A percentile compares a stretch with the other conserved stretches of the same genome.
Evolutionary conservation across 805 yeast species (phyloP).

Genomic region (Starmerella geochares): DNA sequence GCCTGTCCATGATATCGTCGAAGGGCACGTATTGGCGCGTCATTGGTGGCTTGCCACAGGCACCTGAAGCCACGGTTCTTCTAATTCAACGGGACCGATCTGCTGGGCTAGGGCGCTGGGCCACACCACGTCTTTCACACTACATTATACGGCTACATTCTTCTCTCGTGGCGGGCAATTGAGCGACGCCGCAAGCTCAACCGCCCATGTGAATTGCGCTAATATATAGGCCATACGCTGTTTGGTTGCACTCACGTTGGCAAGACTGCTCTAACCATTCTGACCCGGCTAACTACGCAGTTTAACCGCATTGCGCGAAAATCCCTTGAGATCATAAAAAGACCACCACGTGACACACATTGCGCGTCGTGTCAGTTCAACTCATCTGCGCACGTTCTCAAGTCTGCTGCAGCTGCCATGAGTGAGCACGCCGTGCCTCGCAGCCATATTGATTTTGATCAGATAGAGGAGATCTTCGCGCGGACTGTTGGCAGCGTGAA

Average conservation of each 20-base stretch:
- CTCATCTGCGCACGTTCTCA: not conserved
- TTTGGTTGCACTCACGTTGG: too few species aligned
- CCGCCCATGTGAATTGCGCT: too few species aligned
- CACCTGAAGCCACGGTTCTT: not conserved
- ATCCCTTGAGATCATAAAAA: too few species aligned
- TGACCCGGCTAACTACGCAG: too few species aligned
- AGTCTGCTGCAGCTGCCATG: not conserved
- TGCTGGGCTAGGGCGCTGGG: slow-evolving; percentile 3
- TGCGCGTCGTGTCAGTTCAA: not conserved
- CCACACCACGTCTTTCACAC: not conserved
- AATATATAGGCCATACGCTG: too few species aligned
- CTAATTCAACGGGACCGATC: not conserved
- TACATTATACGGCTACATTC: not conserved
- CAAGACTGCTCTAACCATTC: too few species aligned
- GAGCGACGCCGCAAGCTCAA: not conserved
- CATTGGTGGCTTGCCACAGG: slow-evolving; percentile 8
- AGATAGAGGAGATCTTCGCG: slow-evolving; percentile 13
- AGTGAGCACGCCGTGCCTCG: not conserved
- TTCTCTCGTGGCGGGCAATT: not conserved
- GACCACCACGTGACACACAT: not conserved
- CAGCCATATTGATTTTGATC: slow-evolving; percentile 8
- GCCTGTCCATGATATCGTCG: slow-evolving; percentile 6
- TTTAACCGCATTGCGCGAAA: too few species aligned
- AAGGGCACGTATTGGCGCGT: slow-evolving; percentile 6
- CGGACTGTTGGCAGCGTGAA: slow-evolving; percentile 17